A percentile compares a stretch with the other conserved stretches of the same genome.
Evolutionary conservation across 2,329 filamentous ascomycete genomes (phyloP).

Genomic region (Fusarium fujikuroi): DNA sequence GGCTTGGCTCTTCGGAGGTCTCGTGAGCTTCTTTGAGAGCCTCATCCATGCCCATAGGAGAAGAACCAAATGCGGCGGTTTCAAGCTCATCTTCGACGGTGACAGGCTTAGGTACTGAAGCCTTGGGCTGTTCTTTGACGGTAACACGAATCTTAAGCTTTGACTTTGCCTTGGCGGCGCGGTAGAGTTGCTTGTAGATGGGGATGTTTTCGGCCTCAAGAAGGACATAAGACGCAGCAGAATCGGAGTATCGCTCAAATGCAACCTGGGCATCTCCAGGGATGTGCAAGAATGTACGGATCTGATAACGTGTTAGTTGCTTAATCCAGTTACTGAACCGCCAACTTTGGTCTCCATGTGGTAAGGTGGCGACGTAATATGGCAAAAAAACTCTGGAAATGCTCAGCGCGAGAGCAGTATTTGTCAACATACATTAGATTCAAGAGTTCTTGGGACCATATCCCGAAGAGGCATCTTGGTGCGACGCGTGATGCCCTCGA

Average conservation of each 20-base stretch:
- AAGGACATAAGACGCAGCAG: conserved; percentile 80
- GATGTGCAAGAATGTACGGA: conserved; percentile 52
- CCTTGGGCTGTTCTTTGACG: conserved; percentile 45
- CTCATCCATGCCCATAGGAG: conserved; percentile 23
- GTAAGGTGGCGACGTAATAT: not conserved
- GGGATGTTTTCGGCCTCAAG: conserved; percentile 81
- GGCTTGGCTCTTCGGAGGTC: conserved; percentile 21
- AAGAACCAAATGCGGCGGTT: conserved; percentile 24
- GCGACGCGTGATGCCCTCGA: conserved; percentile 79
- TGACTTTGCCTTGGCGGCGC: conserved; percentile 96
- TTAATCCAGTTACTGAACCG: not conserved
- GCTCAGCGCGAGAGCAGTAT: not conserved
- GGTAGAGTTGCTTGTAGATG: conserved; percentile 96
- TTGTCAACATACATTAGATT: conserved; percentile 78
- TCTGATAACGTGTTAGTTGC: conserved; percentile 42
- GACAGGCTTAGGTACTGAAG: conserved; percentile 53
- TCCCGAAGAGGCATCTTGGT: conserved; percentile 92
- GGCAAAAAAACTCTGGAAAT: not conserved
- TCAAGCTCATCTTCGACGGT: conserved; percentile 64
- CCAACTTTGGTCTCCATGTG: not conserved
- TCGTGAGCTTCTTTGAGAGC: conserved; percentile 29
- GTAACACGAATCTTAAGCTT: conserved; percentile 91
- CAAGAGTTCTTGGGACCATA: conserved; percentile 77
- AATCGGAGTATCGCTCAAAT: conserved; percentile 96
- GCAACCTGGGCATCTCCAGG: conserved; percentile 56